These are phyloP conservation scores for Telfairia occidentalis DNA, from an alignment of 331 rosid species.

Conservation along the genomic window DNA sequence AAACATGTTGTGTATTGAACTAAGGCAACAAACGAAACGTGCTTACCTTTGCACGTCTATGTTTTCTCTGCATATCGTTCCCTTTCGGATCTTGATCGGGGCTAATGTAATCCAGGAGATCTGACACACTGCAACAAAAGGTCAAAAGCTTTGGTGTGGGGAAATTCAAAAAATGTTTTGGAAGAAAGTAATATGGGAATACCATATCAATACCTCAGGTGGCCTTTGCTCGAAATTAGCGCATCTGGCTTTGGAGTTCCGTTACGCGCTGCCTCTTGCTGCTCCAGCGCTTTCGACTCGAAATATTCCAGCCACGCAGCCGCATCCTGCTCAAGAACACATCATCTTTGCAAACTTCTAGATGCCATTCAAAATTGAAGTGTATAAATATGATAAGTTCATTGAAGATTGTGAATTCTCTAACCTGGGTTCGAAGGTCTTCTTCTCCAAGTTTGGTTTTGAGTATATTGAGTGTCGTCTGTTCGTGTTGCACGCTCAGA, in stretches of 20 bases:
- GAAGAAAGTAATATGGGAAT: constrained; percentile 43
- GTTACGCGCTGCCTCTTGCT: constrained; percentile 86
- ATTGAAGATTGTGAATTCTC: neutral
- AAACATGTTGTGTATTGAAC: neutral
- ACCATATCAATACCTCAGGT: constrained; percentile 95
- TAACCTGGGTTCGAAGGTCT: constrained; percentile 96
- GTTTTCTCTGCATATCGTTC: constrained; percentile 64
- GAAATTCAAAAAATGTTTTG: constrained; percentile 13
- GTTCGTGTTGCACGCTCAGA: constrained; percentile 93
- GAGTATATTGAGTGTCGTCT: constrained; percentile 86
- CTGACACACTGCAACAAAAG: constrained; percentile 70
- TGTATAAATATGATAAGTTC: neutral
- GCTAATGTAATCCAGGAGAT: constrained; percentile 84
- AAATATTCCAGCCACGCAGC: constrained; percentile 97
- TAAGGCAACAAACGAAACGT: neutral
- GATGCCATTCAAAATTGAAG: neutral
- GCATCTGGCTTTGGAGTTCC: constrained; percentile 92
- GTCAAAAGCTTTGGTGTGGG: constrained; percentile 22
- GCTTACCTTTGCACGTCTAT: constrained; percentile 74
- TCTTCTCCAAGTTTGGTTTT: constrained; percentile 75
- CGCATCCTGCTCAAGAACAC: constrained; percentile 63
- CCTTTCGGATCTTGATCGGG: constrained; percentile 63
- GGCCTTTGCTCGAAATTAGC: constrained; percentile 92
- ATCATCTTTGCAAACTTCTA: neutral
- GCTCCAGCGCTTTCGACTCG: constrained; percentile 85